Evolutionary conservation across 345 rosid species (phyloP), one percentile per base, ranked within the genome.

Genomic region (Gossypium mustelinum): DNA sequence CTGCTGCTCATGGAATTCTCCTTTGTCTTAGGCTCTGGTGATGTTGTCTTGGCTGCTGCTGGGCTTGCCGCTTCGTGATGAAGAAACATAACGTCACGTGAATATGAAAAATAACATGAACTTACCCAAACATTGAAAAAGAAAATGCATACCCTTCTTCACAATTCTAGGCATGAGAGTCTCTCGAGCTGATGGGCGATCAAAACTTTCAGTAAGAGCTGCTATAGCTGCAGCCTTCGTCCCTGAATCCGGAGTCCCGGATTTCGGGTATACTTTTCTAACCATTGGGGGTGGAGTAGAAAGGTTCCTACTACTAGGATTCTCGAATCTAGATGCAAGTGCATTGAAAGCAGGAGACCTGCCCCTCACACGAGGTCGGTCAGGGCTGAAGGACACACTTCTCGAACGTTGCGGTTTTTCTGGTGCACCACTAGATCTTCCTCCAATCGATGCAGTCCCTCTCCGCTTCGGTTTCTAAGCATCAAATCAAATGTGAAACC

Each of bases 321-420:
- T 96, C 86, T 94, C 99, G 82, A 96, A 96, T 80, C 75, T 93
- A 75, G 98, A 97, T 74, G 99, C 99, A 45, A 96, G 90, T 43
- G 95, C 95, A 76, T 87, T 96, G 89, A 96, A 96, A 73, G 98
- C 97, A 17, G 98, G 99, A 75, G 99, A 96, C 83, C 99, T 89
- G 66, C 99, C 99, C 80, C 99, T 87, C 76, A 92, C 97, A 13
- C 98, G 97, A 78, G 90, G 94, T 80, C 99, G 87, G 48, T 96
- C 99, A 41, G 98, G 90, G 81, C 94, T 96, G 85, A 87, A 96
- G 55, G 99, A 92, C 92, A 93, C 81, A 81, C 99, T 96, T 85
- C 99, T 90, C 10, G 99, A 93, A 75, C 99, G 97, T 81, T 93
- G 97, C 43, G 92, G 79, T 81, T 96, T 93, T 56, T 93, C 97